These are phyloP conservation scores for Fusarium albosuccineum DNA, from an alignment of 2,329 filamentous ascomycete species.

Conservation along the genomic window DNA sequence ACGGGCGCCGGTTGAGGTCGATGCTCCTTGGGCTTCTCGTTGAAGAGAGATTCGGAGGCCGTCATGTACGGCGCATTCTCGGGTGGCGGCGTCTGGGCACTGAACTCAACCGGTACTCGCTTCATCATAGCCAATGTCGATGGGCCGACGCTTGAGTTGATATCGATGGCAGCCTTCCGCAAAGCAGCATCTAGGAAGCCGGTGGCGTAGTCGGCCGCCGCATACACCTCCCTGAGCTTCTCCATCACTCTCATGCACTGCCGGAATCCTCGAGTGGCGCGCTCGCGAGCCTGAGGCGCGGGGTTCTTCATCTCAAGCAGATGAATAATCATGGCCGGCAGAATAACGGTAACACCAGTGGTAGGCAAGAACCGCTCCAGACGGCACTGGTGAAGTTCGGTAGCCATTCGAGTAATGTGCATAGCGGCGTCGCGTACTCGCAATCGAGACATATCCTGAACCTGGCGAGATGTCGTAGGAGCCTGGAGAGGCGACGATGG, in stretches of 20 bases:
- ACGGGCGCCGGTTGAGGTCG: conserved; percentile 29
- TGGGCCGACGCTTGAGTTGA: conserved; percentile 59
- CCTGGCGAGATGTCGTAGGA: conserved; percentile 70
- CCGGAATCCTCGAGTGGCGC: conserved; percentile 84
- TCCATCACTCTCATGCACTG: conserved; percentile 95
- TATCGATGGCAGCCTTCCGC: conserved; percentile 84
- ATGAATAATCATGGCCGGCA: conserved; percentile 94
- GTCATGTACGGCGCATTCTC: conserved; percentile 62
- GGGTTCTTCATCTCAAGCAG: conserved; percentile 91
- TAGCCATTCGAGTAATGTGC: conserved; percentile 87
- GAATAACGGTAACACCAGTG: conserved; percentile 88
- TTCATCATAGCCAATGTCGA: conserved; percentile 53
- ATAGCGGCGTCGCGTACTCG: conserved; percentile 87
- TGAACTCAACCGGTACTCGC: conserved; percentile 54
- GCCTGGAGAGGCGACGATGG: conserved; percentile 73
- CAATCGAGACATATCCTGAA: conserved; percentile 85
- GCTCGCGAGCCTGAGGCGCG: conserved; percentile 76
- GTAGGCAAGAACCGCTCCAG: conserved; percentile 87
- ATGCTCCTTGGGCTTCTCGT: conserved; percentile 47
- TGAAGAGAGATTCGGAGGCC: conserved; percentile 56
- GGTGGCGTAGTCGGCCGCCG: conserved; percentile 95
- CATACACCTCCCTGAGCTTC: conserved; percentile 87
- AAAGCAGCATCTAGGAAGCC: conserved; percentile 94
- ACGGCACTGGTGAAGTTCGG: conserved; percentile 78
- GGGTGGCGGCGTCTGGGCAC: conserved; percentile 65